phyloP scores from a whole-genome alignment of 2,329 filamentous ascomycete species.

The Teratosphaeria viscida region DNA sequence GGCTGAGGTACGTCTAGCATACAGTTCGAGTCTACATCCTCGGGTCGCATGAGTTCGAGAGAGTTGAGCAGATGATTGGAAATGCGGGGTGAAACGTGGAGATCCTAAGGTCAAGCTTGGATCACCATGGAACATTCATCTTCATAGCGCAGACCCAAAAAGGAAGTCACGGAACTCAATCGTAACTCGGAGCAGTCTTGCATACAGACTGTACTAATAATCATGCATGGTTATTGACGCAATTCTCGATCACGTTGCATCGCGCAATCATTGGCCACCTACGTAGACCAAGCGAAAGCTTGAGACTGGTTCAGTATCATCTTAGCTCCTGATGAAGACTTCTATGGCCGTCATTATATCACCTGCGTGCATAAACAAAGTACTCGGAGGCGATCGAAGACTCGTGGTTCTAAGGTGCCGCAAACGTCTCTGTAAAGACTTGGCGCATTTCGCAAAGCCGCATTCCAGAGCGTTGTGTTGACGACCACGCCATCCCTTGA shows the following conservation, averaged over 20 bases:
- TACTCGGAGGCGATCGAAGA: neutral
- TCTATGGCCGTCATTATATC: neutral
- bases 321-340: too few species aligned
- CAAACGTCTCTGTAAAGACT: neutral
- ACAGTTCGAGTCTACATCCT: neutral
- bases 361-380: neutral
- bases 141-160: neutral
- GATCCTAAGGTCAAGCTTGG: neutral
- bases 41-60: neutral
- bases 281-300: neutral
- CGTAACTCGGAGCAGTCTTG: neutral
- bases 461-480: constrained; percentile 17
- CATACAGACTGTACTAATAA: neutral
- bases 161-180: neutral
- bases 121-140: neutral
- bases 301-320: neutral
- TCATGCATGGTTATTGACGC: too few species aligned
- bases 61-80: neutral
- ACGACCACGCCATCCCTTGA: neutral
- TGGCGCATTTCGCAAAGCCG: constrained; percentile 5
- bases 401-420: neutral
- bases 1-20: neutral
- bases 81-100: neutral
- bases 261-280: neutral
- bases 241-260: too few species aligned